phyloP scores from a whole-genome alignment of 257 asterid genomes.

The Ilex aquifolium region DNA sequence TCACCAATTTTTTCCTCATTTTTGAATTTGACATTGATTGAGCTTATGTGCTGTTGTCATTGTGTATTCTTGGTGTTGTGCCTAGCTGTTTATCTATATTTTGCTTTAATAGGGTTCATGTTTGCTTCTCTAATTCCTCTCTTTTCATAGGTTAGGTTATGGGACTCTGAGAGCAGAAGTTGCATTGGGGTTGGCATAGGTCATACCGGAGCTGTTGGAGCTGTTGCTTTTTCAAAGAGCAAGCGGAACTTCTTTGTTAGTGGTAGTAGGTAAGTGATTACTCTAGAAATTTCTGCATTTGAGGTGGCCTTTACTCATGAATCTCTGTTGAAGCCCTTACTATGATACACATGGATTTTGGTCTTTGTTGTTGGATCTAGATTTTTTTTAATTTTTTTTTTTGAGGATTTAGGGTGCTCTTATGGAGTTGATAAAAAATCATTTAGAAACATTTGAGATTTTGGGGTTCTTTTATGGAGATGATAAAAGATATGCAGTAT shows the following conservation, averaged over 20 bases:
- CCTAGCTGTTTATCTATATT: conserved; percentile 1
- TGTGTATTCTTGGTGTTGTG: background rate
- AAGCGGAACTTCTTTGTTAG: conserved; percentile 66
- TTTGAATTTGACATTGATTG: background rate
- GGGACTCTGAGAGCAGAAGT: conserved; percentile 62
- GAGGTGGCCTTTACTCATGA: too few relatives aligned
- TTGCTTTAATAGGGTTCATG: background rate
- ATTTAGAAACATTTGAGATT: too few relatives aligned
- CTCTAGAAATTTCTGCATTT: background rate
- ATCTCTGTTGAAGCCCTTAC: too few relatives aligned
- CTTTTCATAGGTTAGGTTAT: conserved; percentile 73
- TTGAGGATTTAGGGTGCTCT: too few relatives aligned
- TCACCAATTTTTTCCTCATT: background rate
- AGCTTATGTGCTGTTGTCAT: background rate
- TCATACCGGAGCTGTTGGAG: conserved; percentile 85
- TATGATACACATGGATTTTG: too few relatives aligned
- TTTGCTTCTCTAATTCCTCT: conserved; percentile 13
- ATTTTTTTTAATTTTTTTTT: too few relatives aligned
- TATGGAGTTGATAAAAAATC: too few relatives aligned
- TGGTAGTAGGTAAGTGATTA: conserved; percentile 76
- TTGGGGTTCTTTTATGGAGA: too few relatives aligned
- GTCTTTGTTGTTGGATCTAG: too few relatives aligned
- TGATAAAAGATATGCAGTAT: too few relatives aligned
- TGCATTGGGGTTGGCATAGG: conserved; percentile 91
- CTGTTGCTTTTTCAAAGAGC: conserved; percentile 79